A percentile compares a stretch with the other conserved stretches of the same genome.
phyloP scores from a whole-genome alignment of 1,284 basidiomycete genomes.

The Anthracocystis walkeri region DNA sequence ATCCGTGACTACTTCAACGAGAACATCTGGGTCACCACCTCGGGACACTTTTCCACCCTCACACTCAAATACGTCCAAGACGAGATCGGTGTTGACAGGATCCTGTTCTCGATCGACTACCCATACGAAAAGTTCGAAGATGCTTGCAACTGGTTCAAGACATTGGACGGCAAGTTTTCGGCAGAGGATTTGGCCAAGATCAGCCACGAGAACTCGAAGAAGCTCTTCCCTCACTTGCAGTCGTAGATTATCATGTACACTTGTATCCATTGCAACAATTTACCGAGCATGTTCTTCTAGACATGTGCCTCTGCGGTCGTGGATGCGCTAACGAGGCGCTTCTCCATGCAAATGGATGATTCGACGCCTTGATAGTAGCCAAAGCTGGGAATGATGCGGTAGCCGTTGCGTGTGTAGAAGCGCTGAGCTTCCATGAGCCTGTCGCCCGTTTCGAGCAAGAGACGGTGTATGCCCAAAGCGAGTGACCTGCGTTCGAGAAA shows the following conservation, averaged over 20 bases:
- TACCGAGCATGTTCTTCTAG: background rate
- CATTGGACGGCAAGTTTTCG: slow-evolving; percentile 39
- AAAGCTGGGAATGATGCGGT: slow-evolving; percentile 34
- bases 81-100: slow-evolving; percentile 65
- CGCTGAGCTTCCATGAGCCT: slow-evolving; percentile 31
- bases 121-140: slow-evolving; percentile 68
- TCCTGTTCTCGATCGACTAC: slow-evolving; percentile 70
- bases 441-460: slow-evolving; percentile 41
- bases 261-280: background rate
- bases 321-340: background rate
- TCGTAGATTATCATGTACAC: slow-evolving; percentile 4
- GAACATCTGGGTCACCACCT: slow-evolving; percentile 66
- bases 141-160: slow-evolving; percentile 66
- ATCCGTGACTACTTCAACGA: slow-evolving; percentile 61
- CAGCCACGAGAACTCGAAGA: slow-evolving; percentile 49
- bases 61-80: slow-evolving; percentile 60
- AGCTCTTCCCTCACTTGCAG: slow-evolving; percentile 44
- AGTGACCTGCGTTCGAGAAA: slow-evolving; percentile 32
- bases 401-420: slow-evolving; percentile 39
- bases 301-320: background rate
- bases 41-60: slow-evolving; percentile 58
- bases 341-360: slow-evolving; percentile 44
- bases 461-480: slow-evolving; percentile 12
- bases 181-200: slow-evolving; percentile 46
- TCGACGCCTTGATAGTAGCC: slow-evolving; percentile 37